Percentiles rank a stretch among this genome's conserved stretches.
These are phyloP conservation scores for Lentinula lateritia DNA, from an alignment of 768 basidiomycete genomes.

Conservation along the genomic window DNA sequence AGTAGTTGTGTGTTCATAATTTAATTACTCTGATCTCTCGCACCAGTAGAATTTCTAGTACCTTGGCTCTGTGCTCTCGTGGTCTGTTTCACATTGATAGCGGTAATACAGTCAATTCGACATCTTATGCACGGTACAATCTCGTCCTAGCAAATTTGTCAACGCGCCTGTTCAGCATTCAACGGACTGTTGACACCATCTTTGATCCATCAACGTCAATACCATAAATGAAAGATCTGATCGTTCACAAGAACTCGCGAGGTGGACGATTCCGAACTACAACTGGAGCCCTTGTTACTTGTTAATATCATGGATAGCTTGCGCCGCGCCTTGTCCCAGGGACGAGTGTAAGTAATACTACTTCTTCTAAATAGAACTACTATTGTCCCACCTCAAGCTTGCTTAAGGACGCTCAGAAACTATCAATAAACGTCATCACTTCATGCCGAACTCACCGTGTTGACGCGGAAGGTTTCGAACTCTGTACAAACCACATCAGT, in stretches of 20 bases:
- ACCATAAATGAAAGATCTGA: constrained; percentile 3
- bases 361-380: background rate
- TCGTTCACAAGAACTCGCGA: background rate
- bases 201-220: constrained; percentile 2
- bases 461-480: background rate
- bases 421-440: background rate
- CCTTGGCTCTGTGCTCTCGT: background rate
- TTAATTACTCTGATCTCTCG: background rate
- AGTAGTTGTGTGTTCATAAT: background rate
- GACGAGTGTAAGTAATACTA: background rate
- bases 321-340: background rate
- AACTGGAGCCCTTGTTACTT: background rate
- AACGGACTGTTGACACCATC: constrained; percentile 1
- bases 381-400: background rate
- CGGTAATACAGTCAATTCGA: background rate
- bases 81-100: background rate
- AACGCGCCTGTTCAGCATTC: constrained; percentile 1
- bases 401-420: background rate
- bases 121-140: background rate
- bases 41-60: background rate
- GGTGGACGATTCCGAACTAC: background rate
- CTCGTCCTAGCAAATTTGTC: constrained; percentile 4
- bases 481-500: background rate
- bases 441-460: background rate
- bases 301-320: background rate